Evolutionary conservation across 805 yeast species (phyloP).

Genomic region (Yarrowia sp.): DNA sequence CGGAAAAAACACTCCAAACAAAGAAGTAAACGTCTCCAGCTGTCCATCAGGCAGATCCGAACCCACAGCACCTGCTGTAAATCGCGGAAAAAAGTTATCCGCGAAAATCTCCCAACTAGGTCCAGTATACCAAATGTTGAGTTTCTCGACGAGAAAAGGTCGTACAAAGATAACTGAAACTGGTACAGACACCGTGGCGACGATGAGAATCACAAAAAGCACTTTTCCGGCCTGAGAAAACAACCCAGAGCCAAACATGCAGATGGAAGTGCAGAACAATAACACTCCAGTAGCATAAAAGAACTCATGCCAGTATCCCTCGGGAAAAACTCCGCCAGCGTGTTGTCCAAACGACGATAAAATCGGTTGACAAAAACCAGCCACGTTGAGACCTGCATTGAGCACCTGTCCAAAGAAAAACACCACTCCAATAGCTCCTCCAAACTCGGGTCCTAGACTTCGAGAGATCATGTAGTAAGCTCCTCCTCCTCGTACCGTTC

Average conservation of each 20-base stretch:
- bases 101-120: conserved; percentile 63
- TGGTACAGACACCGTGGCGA: conserved; percentile 49
- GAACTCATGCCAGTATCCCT: conserved; percentile 66
- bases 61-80: conserved; percentile 92
- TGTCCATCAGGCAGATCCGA: conserved; percentile 52
- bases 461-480: conserved; percentile 97
- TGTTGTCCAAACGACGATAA: conserved; percentile 68
- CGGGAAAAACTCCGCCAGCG: conserved; percentile 68
- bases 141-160: conserved; percentile 48
- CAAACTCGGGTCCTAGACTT: conserved; percentile 95
- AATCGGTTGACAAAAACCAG: conserved; percentile 91
- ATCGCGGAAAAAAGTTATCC: conserved; percentile 71
- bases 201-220: conserved; percentile 31
- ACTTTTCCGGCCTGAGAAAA: conserved; percentile 32
- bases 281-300: conserved; percentile 64
- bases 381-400: conserved; percentile 85
- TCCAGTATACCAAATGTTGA: conserved; percentile 59
- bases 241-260: conserved; percentile 33
- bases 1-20: conserved; percentile 95
- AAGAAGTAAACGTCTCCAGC: conserved; percentile 70
- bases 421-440: conserved; percentile 94
- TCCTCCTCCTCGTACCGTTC: conserved; percentile 97
- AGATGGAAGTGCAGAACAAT: conserved; percentile 31
- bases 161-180: conserved; percentile 63
- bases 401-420: conserved; percentile 93